Evolutionary conservation across 1,139 yeast species (phyloP).

Genomic region (Saccharomyces hybrid): DNA sequence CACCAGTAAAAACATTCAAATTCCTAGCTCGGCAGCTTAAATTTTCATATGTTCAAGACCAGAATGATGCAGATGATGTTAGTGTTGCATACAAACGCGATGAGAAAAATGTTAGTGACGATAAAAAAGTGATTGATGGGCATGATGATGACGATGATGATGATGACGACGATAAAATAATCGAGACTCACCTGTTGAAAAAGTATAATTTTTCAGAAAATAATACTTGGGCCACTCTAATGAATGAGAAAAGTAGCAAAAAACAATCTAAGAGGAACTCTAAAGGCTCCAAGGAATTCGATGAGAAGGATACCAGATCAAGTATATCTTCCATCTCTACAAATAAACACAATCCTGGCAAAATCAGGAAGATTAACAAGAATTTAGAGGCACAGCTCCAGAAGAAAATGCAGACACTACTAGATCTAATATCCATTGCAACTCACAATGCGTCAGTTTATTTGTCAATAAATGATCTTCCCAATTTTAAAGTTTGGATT

Average conservation of each 20-base stretch:
- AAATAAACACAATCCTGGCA: neutral
- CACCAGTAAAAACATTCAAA: conserved; percentile 30
- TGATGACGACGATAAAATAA: neutral
- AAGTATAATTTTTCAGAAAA: conserved; percentile 28
- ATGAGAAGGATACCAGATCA: conserved; percentile 15
- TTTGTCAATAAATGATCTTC: conserved; percentile 25
- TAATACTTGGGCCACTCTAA: conserved; percentile 30
- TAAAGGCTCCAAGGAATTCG: conserved; percentile 7
- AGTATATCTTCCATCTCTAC: neutral
- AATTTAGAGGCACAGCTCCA: conserved; percentile 7
- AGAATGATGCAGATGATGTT: conserved; percentile 8
- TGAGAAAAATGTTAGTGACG: neutral
- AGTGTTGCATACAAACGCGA: conserved; percentile 6
- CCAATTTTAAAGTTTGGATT: conserved; percentile 29
- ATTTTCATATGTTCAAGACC: conserved; percentile 24
- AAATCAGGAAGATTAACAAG: conserved; percentile 3
- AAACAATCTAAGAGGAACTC: conserved; percentile 3
- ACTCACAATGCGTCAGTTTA: conserved; percentile 30
- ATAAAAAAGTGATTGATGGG: conserved; percentile 9
- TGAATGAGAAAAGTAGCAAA: conserved; percentile 17
- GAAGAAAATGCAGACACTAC: conserved; percentile 15
- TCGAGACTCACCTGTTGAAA: conserved; percentile 16
- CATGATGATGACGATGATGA: conserved; percentile 16
- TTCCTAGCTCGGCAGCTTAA: conserved; percentile 29
- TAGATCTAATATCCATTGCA: conserved; percentile 27